Conservation (phyloP, 805 yeast species). For the Kluyveromyces nonfermentans region DNA sequence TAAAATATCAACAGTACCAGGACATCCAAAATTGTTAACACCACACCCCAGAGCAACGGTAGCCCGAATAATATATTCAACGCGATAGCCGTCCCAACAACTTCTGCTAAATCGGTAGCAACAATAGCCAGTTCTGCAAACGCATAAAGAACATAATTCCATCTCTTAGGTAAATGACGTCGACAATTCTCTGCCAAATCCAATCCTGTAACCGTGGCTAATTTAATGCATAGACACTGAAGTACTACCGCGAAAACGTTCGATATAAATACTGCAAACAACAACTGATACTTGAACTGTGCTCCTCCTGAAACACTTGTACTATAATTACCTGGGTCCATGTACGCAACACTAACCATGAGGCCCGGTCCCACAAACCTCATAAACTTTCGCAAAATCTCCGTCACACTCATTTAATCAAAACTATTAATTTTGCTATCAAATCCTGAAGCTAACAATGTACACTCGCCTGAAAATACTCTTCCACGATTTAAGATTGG, state of each 20-base stretch:
- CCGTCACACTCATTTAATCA: neutral
- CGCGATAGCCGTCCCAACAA: conserved; percentile 86
- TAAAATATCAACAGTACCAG: conserved; percentile 70
- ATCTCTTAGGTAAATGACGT: conserved; percentile 52
- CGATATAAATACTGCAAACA: conserved; percentile 73
- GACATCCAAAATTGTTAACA: conserved; percentile 75
- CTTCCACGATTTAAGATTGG: too few relatives aligned
- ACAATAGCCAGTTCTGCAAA: conserved; percentile 82
- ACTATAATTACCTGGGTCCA: conserved; percentile 97
- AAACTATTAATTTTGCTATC: too few relatives aligned
- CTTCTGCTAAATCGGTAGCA: conserved; percentile 91
- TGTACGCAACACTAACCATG: conserved; percentile 91
- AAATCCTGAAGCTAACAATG: too few relatives aligned
- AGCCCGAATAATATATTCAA: conserved; percentile 65
- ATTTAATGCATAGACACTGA: conserved; percentile 77
- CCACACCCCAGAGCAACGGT: conserved; percentile 67
- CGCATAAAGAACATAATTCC: conserved; percentile 51
- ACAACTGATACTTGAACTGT: conserved; percentile 63
- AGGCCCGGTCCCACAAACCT: conserved; percentile 86
- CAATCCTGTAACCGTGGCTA: conserved; percentile 89
- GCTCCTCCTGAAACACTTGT: conserved; percentile 92
- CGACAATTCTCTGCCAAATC: conserved; percentile 87
- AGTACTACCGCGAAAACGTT: conserved; percentile 80
- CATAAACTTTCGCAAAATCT: conserved; percentile 37
- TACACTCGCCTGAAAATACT: too few relatives aligned